Evolutionary conservation across 164 flowering plant species (phyloP).

Genomic region (Annona squamosa): DNA sequence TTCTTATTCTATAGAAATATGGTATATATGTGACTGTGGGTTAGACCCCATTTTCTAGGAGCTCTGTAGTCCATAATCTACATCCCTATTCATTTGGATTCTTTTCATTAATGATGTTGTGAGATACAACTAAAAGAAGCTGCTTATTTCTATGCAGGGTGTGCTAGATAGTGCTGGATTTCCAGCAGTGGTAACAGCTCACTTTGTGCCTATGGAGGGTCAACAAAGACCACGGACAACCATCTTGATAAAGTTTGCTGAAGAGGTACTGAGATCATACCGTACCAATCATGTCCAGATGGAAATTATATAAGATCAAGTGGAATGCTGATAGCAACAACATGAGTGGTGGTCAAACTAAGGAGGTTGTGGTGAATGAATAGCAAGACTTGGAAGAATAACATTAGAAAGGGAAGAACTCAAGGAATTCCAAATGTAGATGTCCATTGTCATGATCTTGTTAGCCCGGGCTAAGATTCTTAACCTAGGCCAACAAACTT

Average conservation of each 20-base stretch:
- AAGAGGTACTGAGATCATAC: conserved; percentile 53
- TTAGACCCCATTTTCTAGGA: not conserved
- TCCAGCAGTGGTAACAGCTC: conserved; percentile 97
- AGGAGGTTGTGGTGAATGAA: too few relatives aligned
- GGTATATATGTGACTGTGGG: not conserved
- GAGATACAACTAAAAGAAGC: conserved; percentile 12
- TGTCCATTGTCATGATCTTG: too few relatives aligned
- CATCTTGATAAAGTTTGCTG: conserved; percentile 94
- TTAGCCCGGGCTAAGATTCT: too few relatives aligned
- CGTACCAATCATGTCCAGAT: not conserved
- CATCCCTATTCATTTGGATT: not conserved
- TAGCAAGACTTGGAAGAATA: too few relatives aligned
- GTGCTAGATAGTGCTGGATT: conserved; percentile 93
- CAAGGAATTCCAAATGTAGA: too few relatives aligned
- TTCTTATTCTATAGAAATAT: too few relatives aligned
- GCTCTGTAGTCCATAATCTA: not conserved
- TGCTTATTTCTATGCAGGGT: conserved; percentile 45
- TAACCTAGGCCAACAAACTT: too few relatives aligned
- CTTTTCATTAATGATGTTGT: conserved; percentile 2
- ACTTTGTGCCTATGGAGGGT: conserved; percentile 98
- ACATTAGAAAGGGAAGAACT: too few relatives aligned
- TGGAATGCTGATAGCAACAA: too few relatives aligned
- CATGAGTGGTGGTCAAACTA: too few relatives aligned
- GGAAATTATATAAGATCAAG: too few relatives aligned
- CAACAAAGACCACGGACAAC: conserved; percentile 95